These are phyloP conservation scores for Agrocybe chaxingu DNA, from an alignment of 768 basidiomycete genomes.

Conservation along the genomic window DNA sequence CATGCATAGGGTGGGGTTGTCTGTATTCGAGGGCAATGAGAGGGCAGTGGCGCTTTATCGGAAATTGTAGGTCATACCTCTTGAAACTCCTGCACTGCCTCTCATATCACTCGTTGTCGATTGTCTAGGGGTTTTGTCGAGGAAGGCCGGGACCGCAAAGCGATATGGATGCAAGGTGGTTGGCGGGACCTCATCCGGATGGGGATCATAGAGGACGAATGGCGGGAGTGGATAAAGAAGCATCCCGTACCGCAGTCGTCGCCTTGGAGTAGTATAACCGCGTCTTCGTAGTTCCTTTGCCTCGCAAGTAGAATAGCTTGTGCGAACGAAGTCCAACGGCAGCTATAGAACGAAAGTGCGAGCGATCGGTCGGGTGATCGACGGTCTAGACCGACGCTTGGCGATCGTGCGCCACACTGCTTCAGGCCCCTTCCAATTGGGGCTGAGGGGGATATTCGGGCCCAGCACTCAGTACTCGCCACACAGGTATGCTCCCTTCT, in stretches of 20 bases:
- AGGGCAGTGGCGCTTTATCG: slow-evolving; percentile 13
- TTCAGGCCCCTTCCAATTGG: no score
- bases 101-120: neutral
- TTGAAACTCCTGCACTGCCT: neutral
- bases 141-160: slow-evolving; percentile 22
- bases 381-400: no score
- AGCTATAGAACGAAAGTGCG: no score
- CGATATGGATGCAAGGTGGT: slow-evolving; percentile 21
- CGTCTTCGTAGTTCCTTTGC: slow-evolving; percentile 2
- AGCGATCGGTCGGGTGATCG: no score
- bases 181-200: slow-evolving; percentile 23
- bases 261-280: neutral
- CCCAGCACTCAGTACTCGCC: no score
- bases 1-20: slow-evolving; percentile 16
- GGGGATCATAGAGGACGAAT: slow-evolving; percentile 25
- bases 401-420: no score
- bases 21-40: slow-evolving; percentile 16
- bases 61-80: slow-evolving; percentile 9
- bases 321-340: no score
- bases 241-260: neutral
- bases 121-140: slow-evolving; percentile 22
- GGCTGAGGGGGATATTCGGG: no score
- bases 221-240: slow-evolving; percentile 11
- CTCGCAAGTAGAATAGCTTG: slow-evolving; percentile 1
- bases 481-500: no score